phyloP scores from a whole-genome alignment of 345 rosid genomes.

The Pistacia integerrima region DNA sequence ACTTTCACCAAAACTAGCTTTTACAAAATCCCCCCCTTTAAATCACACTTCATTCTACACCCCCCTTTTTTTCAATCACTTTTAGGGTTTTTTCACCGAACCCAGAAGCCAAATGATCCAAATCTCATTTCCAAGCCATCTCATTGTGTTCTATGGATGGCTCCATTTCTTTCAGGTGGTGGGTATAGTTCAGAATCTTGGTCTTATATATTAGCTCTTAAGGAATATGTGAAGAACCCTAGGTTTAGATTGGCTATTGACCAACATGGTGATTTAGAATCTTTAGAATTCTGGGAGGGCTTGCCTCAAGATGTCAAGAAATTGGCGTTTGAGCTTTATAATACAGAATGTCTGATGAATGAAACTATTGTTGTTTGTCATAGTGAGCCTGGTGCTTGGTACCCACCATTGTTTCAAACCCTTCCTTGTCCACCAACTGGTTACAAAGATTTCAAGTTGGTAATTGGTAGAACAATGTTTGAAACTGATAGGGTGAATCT shows the following conservation, averaged over 20 bases:
- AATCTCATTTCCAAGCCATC: conserved; percentile 28
- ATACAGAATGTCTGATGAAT: conserved; percentile 47
- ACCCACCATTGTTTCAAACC: conserved; percentile 80
- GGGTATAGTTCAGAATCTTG: conserved; percentile 93
- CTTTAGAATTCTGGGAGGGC: conserved; percentile 71
- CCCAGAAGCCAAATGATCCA: conserved; percentile 23
- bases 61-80: conserved; percentile 35
- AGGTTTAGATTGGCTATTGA: conserved; percentile 59
- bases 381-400: conserved; percentile 96
- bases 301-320: conserved; percentile 48
- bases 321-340: conserved; percentile 52
- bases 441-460: conserved; percentile 44
- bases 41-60: conserved; percentile 35
- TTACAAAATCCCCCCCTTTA: conserved; percentile 39
- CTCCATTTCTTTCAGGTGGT: conserved; percentile 91
- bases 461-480: conserved; percentile 89
- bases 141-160: conserved; percentile 87
- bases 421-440: conserved; percentile 78
- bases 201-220: conserved; percentile 71
- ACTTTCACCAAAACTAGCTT: conserved; percentile 36
- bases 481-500: conserved; percentile 74
- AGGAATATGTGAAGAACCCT: conserved; percentile 35
- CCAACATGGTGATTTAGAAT: conserved; percentile 77
- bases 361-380: conserved; percentile 82
- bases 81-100: conserved; percentile 21